phyloP scores from a whole-genome alignment of 1,139 yeast species.

The Scheffersomyces parashehatae region DNA sequence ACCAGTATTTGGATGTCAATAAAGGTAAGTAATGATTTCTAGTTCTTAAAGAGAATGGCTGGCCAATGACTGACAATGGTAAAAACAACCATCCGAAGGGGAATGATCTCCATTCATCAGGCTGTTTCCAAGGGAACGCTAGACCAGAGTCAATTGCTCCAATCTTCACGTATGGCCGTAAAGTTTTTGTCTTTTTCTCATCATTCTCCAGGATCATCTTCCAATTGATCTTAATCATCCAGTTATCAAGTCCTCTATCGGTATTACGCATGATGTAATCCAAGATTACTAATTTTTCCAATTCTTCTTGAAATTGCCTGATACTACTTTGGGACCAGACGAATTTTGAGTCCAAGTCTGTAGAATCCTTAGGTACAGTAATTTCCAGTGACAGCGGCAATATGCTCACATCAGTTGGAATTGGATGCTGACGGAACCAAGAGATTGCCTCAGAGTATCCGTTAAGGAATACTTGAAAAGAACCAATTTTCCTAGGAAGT shows the following conservation, averaged over 20 bases:
- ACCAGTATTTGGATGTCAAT: conserved; percentile 65
- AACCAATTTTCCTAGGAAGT: conserved; percentile 58
- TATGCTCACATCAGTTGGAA: conserved; percentile 39
- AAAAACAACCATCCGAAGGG: conserved; percentile 80
- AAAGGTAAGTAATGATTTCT: conserved; percentile 60
- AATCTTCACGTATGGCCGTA: conserved; percentile 47
- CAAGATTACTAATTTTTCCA: conserved; percentile 68
- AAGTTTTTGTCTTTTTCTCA: conserved; percentile 8
- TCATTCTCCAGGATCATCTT: conserved; percentile 13
- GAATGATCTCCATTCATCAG: conserved; percentile 79
- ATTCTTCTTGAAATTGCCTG: conserved; percentile 56
- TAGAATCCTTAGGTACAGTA: conserved; percentile 12
- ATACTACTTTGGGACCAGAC: conserved; percentile 57
- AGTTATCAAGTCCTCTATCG: conserved; percentile 72
- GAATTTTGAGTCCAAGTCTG: conserved; percentile 25
- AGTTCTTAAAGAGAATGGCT: conserved; percentile 61
- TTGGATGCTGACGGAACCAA: conserved; percentile 56
- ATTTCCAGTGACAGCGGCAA: conserved; percentile 24
- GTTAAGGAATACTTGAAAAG: conserved; percentile 63
- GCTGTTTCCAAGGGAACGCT: conserved; percentile 82
- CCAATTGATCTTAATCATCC: conserved; percentile 73
- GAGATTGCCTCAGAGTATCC: conserved; percentile 64
- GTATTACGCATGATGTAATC: conserved; percentile 78
- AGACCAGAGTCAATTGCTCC: conserved; percentile 81
- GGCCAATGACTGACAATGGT: conserved; percentile 65